Conservation (phyloP, 345 rosid species). For the Linum tenue region DNA sequence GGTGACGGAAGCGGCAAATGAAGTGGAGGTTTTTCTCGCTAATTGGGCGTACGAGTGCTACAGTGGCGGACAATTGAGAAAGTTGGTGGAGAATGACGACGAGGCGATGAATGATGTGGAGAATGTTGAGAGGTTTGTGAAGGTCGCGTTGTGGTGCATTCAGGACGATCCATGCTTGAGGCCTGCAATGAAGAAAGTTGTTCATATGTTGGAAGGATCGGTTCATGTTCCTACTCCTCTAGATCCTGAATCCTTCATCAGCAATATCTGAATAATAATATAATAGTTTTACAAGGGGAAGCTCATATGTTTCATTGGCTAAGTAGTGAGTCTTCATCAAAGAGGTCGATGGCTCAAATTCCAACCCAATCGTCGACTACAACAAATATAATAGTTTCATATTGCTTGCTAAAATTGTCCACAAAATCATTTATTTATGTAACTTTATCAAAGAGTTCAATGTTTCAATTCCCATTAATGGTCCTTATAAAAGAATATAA, state of each 20-base stretch:
- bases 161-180: constrained; percentile 1
- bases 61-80: not conserved
- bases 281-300: too few relatives aligned
- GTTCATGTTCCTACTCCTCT: not conserved
- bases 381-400: too few relatives aligned
- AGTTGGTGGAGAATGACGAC: not conserved
- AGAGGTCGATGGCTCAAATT: too few relatives aligned
- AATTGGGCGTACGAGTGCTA: constrained; percentile 3
- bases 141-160: not conserved
- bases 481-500: too few relatives aligned
- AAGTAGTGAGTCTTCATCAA: too few relatives aligned
- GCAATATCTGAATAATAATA: not conserved
- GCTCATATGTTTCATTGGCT: too few relatives aligned
- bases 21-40: not conserved
- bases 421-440: too few relatives aligned
- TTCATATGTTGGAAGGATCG: constrained; percentile 3
- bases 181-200: constrained; percentile 5
- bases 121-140: constrained; percentile 1
- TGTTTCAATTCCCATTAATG: too few relatives aligned
- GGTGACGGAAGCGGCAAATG: not conserved
- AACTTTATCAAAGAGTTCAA: too few relatives aligned
- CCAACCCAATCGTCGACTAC: too few relatives aligned
- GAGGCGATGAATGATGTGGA: constrained; percentile 1
- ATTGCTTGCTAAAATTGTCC: too few relatives aligned
- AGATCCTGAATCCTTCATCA: not conserved